Evolutionary conservation across 2,329 filamentous ascomycete species (phyloP).

Genomic region (Gnomoniopsis sp.): DNA sequence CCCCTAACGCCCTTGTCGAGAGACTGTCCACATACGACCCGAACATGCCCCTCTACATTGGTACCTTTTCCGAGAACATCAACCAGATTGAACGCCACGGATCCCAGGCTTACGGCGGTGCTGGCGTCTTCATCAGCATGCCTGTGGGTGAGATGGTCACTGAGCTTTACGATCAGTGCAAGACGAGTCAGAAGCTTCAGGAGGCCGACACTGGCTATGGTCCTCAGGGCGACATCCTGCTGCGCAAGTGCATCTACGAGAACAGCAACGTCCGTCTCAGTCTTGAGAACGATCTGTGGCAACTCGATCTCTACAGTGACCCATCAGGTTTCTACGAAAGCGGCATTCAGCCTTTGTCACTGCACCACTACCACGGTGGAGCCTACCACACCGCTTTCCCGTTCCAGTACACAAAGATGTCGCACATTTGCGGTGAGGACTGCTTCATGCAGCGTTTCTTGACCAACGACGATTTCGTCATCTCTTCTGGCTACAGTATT

Average conservation of each 20-base stretch:
- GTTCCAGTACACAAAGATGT: conserved; percentile 53
- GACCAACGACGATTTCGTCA: conserved; percentile 49
- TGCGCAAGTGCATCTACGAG: conserved; percentile 62
- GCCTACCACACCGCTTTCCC: conserved; percentile 54
- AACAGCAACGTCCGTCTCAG: conserved; percentile 58
- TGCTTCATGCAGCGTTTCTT: conserved; percentile 58
- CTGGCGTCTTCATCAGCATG: conserved; percentile 59
- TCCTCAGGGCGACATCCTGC: conserved; percentile 57
- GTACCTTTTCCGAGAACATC: conserved; percentile 59
- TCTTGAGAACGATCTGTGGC: conserved; percentile 54
- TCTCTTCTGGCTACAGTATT: conserved; percentile 59
- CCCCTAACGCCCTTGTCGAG: conserved; percentile 50
- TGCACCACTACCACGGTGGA: conserved; percentile 63
- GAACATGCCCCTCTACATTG: conserved; percentile 53
- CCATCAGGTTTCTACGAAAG: conserved; percentile 63
- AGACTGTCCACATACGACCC: conserved; percentile 51
- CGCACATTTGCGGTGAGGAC: conserved; percentile 58
- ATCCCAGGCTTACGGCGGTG: conserved; percentile 62
- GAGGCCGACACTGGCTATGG: conserved; percentile 58
- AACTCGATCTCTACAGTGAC: conserved; percentile 58
- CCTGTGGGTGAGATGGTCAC: conserved; percentile 33
- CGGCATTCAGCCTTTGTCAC: conserved; percentile 55
- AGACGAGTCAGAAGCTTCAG: conserved; percentile 46
- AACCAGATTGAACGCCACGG: conserved; percentile 58
- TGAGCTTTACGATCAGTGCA: conserved; percentile 31